Percentiles rank a stretch among this genome's conserved stretches.
phyloP scores from a whole-genome alignment of 352 stramenopile species.

The Globisporangium abappressorium region DNA sequence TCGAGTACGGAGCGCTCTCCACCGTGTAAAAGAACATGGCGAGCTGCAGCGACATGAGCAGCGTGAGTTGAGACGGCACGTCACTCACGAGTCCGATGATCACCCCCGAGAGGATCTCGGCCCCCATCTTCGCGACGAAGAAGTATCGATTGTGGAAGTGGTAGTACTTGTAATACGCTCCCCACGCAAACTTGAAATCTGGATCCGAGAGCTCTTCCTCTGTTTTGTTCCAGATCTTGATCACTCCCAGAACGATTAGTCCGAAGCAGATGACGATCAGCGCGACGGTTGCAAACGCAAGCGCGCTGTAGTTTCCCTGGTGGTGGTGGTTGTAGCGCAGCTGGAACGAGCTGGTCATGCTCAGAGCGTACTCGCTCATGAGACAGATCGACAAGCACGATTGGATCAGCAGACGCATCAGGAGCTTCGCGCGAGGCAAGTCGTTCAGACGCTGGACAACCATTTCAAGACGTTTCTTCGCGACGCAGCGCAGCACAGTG shows the following conservation, averaged over 20 bases:
- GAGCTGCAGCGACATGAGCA: slow-evolving; percentile 70
- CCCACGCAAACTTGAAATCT: slow-evolving; percentile 80
- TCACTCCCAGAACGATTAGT: slow-evolving; percentile 59
- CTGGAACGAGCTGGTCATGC: slow-evolving; percentile 78
- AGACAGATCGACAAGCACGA: slow-evolving; percentile 70
- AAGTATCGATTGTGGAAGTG: slow-evolving; percentile 61
- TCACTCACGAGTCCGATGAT: slow-evolving; percentile 74
- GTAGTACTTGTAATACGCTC: slow-evolving; percentile 84
- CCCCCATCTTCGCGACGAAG: slow-evolving; percentile 76
- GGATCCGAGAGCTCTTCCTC: slow-evolving; percentile 50
- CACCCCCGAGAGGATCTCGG: slow-evolving; percentile 66
- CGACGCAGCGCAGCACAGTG: slow-evolving; percentile 41
- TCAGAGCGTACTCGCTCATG: slow-evolving; percentile 77
- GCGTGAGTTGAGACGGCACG: slow-evolving; percentile 68
- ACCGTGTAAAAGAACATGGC: slow-evolving; percentile 74
- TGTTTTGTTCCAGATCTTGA: slow-evolving; percentile 65
- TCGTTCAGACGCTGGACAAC: slow-evolving; percentile 63
- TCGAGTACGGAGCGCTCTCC: slow-evolving; percentile 59
- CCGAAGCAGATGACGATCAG: slow-evolving; percentile 68
- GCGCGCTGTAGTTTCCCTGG: slow-evolving; percentile 37
- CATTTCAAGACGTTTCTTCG: slow-evolving; percentile 45
- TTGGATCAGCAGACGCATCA: slow-evolving; percentile 63
- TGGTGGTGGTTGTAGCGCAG: slow-evolving; percentile 68
- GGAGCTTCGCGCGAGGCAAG: slow-evolving; percentile 61
- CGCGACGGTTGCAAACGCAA: slow-evolving; percentile 56